Conservation (phyloP, 2,329 filamentous ascomycete species). For the Pseudovirgaria hyperparasitica region DNA sequence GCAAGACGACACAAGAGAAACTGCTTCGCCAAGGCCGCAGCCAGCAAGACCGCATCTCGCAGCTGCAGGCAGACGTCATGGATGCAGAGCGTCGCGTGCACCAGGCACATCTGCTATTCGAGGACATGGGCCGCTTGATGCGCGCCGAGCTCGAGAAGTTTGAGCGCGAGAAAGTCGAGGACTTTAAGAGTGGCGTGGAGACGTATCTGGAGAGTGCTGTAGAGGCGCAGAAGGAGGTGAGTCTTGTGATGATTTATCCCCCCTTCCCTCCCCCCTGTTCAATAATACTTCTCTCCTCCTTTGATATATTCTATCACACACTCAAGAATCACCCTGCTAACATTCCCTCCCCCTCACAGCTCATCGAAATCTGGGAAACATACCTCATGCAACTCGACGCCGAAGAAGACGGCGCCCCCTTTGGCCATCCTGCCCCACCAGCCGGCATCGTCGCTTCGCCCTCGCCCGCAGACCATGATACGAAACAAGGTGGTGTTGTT, state of each 20-base stretch:
- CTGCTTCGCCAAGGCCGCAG: slow-evolving; percentile 88
- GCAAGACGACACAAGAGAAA: slow-evolving; percentile 82
- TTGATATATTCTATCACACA: slow-evolving; percentile 7
- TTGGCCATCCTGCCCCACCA: slow-evolving; percentile 16
- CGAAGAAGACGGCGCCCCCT: slow-evolving; percentile 62
- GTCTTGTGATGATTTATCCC: slow-evolving; percentile 17
- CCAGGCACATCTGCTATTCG: slow-evolving; percentile 78
- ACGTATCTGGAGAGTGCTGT: slow-evolving; percentile 95
- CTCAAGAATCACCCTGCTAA: slow-evolving; percentile 8
- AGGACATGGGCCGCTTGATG: slow-evolving; percentile 95
- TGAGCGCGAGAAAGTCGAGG: slow-evolving; percentile 94
- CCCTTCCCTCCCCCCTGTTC: slow-evolving; percentile 1
- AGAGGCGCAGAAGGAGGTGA: slow-evolving; percentile 95
- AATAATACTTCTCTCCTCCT: not conserved
- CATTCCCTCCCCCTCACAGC: slow-evolving; percentile 24
- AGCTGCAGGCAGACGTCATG: slow-evolving; percentile 84
- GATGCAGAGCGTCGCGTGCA: slow-evolving; percentile 91
- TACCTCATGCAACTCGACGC: slow-evolving; percentile 93
- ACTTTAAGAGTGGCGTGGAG: slow-evolving; percentile 96
- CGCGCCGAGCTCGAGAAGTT: slow-evolving; percentile 83
- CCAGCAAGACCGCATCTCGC: slow-evolving; percentile 88
- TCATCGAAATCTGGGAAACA: slow-evolving; percentile 92
- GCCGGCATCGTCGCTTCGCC: slow-evolving; percentile 24
- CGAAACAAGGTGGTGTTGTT: no score
- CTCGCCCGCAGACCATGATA: slow-evolving; percentile 1